Evolutionary conservation across 2,329 filamentous ascomycete genomes (phyloP), one percentile per base, ranked within the genome.

Genomic region (Thelonectria olida): DNA sequence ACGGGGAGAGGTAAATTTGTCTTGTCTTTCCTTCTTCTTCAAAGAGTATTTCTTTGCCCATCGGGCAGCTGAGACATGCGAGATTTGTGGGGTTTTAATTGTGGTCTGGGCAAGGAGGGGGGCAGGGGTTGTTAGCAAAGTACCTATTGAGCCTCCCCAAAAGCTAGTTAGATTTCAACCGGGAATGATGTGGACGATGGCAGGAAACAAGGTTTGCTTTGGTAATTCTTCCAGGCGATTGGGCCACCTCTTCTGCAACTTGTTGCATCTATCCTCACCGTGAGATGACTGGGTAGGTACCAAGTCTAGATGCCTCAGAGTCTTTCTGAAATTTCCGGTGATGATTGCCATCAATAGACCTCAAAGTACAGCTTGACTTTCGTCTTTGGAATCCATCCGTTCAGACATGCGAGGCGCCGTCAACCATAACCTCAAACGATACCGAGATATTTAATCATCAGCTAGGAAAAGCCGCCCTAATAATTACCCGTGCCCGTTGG

Each of bases 401-500:
- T n/a, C n/a, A n/a, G n/a, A n/a, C n/a, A n/a, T n/a, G n/a, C n/a
- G n/a, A n/a, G n/a, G n/a, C n/a, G n/a, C n/a, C n/a, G n/a, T n/a
- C n/a, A n/a, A n/a, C n/a, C n/a, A n/a, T n/a, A n/a, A n/a, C n/a
- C n/a, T n/a, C n/a, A n/a, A n/a, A n/a, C n/a, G n/a, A n/a, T 45
- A 27, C 28, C 28, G 25, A 28, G n/a, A 31, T 56, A 36, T 50
- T 56, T 38, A 36, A 44, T 50, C 54, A 50, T 36, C 54, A 50
- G 19, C 27, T 42, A 31, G 58, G 22, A 50, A 54, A 20, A 39
- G 44, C 52, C 53, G 53, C 45, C 44, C 53, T 28, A 58, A 61
- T 65, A 66, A 47, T 63, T 70, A 31, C 20, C 31, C 41, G 44
- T 64, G 59, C 61, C 57, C 7, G 31, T 39, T 61, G 55, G 62